Evolutionary conservation across 805 yeast genomes (phyloP), one percentile per base, ranked within the genome.

Genomic region (Nakazawaea holstii): DNA sequence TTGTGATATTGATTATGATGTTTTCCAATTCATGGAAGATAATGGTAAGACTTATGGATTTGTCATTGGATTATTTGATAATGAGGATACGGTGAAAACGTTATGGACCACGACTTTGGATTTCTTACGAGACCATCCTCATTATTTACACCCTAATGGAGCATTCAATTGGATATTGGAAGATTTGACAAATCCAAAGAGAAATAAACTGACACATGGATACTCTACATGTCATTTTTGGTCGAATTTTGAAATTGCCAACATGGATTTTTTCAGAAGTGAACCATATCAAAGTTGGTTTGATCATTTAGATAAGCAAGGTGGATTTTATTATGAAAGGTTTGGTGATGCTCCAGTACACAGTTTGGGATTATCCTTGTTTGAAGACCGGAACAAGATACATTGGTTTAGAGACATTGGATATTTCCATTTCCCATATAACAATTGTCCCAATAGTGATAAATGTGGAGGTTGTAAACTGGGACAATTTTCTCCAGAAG

Each of bases 291-390:
- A 72, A 35, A 64, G 66, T 10, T 88, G 86, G 80, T 78, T 83
- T 56, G 66, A 82, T 28, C 67, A 71, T 57, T 65, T 89, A 38
- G 96, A 88, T 49, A 50, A 70, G 4, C 65, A 80, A 1, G 94
- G 95, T 20, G 92, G 92, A 3, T 88, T 88, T 58, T 89, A 87
- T 62, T 88, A 89, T 57, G 96, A 90, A 62, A 67, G 96, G 49
- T 88, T 96, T 96, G 96, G 96, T 2, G 96, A 88, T 67, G 96
- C 95, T 0, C 96, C 96, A 0, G 94, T 88, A 1, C 94, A 87
- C 61, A 78, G 89, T 3, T 57, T 89, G 38, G 96, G 92, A 0
- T 64, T 87, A 35, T 77, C 80, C 8, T 59, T 87, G 43, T 86
- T 89, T 60, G 87, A 83, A 8, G 89, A 84, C 55, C 81, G 77